Base-by-base conservation (phyloP, 257 asterid genomes). In the Solanum sitiens region DNA sequence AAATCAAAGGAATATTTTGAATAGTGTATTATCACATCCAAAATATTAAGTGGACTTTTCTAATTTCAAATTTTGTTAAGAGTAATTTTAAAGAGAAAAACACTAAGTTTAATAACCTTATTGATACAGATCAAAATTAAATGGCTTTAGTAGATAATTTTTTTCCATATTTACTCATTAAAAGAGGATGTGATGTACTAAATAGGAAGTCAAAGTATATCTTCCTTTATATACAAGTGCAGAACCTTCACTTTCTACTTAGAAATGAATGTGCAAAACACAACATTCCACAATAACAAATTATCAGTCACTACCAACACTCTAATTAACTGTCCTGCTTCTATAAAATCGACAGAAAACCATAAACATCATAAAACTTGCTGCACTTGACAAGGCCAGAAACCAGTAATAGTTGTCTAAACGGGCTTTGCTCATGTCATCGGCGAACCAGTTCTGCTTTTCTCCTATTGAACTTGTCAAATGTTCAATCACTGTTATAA, bases 351-450 rank as follows among this genome's bases (percentile, higher is more conserved):
- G 92, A 83, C 93, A 92, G 71, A 92, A 94, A 32, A 53, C 20
- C 1, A 91, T 87, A 87, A 93, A 94, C 61, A 92, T 87, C 6
- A 91, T 1, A 84, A 94, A 88, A 79, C 95, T 94, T 1, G 85
- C 3, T 0, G 90, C 88, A 86, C 98, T 94, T 2, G 93, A 77
- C 75, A 86, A 40, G 0, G 96, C 94, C 86, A 94, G 83, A 42
- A 94, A 91, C 95, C 95, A 94, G 35, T 94, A 94, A 30, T 94
- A 94, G 50, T 94, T 90, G 87, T 94, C 98, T 13, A 94, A 88
- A 9, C 96, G 87, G 21, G 95, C 95, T 67, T 87, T 84, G 11
- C 80, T 67, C 95, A 93, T 92, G 63, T 93, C 95, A 42, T 94
- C 95, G 0, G 94, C 85, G 59, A 95, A 94, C 99, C 99, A 97